phyloP scores from a whole-genome alignment of 2,329 filamentous ascomycete genomes.

The Dothistroma pini region DNA sequence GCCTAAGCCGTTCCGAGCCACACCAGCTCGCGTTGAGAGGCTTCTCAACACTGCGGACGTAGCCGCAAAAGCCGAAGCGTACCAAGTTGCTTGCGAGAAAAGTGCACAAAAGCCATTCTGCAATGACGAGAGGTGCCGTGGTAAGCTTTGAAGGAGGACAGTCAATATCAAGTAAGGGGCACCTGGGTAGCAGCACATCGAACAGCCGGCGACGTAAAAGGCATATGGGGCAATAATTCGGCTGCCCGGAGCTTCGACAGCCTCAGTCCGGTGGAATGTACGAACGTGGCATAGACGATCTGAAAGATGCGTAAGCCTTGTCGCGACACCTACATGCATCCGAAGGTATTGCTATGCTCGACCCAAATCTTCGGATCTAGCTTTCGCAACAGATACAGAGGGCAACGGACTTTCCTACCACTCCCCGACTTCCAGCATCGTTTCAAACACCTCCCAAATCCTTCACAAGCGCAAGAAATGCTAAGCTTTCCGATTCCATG shows the following conservation, averaged over 20 bases:
- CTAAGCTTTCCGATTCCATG: no score
- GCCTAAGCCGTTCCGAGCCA: conserved; percentile 31
- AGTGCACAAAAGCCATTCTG: conserved; percentile 22
- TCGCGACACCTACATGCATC: no score
- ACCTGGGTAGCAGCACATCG: background rate
- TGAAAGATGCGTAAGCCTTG: no score
- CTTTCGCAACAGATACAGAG: no score
- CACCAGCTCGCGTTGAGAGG: conserved; percentile 27
- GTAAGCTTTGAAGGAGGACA: background rate
- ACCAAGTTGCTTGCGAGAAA: conserved; percentile 10
- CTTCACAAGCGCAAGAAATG: no score
- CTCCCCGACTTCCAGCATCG: no score
- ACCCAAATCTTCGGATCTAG: no score
- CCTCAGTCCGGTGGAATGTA: no score
- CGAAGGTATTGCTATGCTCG: no score
- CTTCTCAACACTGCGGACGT: conserved; percentile 18
- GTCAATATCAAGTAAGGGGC: background rate
- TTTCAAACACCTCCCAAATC: no score
- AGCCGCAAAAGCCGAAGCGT: conserved; percentile 15
- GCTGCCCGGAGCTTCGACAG: background rate
- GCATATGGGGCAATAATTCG: background rate
- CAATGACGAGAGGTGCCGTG: conserved; percentile 13
- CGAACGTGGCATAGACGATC: no score
- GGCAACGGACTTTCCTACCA: no score
- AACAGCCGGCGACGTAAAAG: background rate